Base-by-base conservation (phyloP, 257 asterid species). In the Linderniella brevidens region DNA sequence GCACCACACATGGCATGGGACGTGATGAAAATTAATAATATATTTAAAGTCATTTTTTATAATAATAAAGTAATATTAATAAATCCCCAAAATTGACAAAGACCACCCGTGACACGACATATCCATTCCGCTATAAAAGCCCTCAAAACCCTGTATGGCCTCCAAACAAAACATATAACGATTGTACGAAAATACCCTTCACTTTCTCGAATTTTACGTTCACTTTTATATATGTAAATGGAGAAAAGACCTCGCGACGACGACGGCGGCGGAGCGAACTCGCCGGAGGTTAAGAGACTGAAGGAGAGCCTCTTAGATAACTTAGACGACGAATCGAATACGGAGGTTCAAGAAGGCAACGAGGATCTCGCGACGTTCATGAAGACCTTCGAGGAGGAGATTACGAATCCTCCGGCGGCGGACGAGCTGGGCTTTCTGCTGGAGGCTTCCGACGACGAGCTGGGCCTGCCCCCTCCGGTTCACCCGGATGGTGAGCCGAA, bases 361-460 rank as follows among this genome's bases (percentile, higher is more conserved):
- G 66, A 55, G 19, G 94, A 86, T 50, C 70, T 86, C 3, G 93
- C 79, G 56, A 72, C 80, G 56, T 86, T 86, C 59, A 77, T 86
- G 84, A 82, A 77, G 68, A 82, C 82, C 49, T 82, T 86, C 17
- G 86, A 76, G 65, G 86, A 82, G 53, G 94, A 82, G 19, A 86
- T 82, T 0, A 44, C 65, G 1, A 63, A 75, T 3, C 63, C 68
- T 12, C 51, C 68, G 14, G 16, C 38, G 47, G 38, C 19, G n/a
- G n/a, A n/a, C 54, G 57, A 81, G 38, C 70, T 86, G 9, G 92
- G 88, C 15, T 81, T 52, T 56, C 58, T 81, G 46, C 19, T 78
- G 47, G 93, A 61, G 64, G 96, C 96, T 4, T 72, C 96, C 0
- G 96, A 86, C 11, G 86, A 81, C 3, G 94, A 81, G 58, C 79